Conservation (phyloP, 306 rosid species). For the Gleditsia sinensis region DNA sequence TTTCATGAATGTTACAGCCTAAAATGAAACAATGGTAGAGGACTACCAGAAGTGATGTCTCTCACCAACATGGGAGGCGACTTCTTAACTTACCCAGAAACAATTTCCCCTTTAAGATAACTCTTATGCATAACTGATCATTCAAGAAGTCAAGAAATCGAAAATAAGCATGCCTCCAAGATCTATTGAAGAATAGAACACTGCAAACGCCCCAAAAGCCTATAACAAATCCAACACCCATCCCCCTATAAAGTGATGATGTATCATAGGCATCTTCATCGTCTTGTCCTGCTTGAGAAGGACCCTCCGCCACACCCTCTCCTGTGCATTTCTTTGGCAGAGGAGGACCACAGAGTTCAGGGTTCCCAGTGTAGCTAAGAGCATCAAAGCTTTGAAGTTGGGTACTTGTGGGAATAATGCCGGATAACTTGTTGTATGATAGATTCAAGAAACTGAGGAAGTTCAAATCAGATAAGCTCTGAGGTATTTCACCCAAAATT, state of each 20-base stretch:
- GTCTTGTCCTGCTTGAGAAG: not conserved
- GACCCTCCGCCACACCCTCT: not conserved
- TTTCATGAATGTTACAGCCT: not conserved
- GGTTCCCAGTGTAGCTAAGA: not conserved
- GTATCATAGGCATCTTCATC: not conserved
- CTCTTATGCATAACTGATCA: not conserved
- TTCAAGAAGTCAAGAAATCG: not conserved
- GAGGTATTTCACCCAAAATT: not conserved
- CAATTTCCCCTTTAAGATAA: not conserved
- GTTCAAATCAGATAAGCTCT: not conserved
- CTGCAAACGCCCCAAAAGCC: not conserved
- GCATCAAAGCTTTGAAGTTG: slow-evolving; percentile 8
- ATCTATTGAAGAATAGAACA: not conserved
- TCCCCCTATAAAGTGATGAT: not conserved
- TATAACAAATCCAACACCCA: not conserved
- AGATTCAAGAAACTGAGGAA: not conserved
- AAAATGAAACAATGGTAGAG: not conserved
- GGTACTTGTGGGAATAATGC: not conserved
- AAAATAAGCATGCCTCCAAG: slow-evolving; percentile 13
- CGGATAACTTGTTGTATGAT: not conserved
- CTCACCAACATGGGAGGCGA: not conserved
- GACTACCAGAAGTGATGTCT: not conserved
- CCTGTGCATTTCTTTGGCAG: not conserved
- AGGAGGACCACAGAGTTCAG: slow-evolving; percentile 12
- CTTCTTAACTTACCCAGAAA: not conserved